Evolutionary conservation across 306 rosid species (phyloP), one percentile per base, ranked within the genome.

Genomic region (Carpinus fangiana): DNA sequence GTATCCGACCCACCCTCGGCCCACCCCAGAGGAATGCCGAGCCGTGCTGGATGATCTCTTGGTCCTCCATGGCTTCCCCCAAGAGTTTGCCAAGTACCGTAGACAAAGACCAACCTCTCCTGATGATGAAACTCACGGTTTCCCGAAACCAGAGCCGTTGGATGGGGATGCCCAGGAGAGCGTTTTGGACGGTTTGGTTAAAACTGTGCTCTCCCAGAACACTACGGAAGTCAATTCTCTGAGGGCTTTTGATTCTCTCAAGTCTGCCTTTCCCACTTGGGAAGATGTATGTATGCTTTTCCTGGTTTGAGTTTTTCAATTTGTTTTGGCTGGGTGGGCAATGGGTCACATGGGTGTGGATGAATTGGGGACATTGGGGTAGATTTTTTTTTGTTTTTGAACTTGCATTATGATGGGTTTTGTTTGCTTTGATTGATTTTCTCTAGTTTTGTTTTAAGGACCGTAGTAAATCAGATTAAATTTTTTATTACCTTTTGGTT

Each of bases 111-210:
- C 55, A 55, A 28, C 48, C 5, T 56, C 75, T 69, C 20, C 81
- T 45, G 43, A 7, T 5, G 78, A 53, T 75, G 72, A 69, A 64
- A 9, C 38, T 20, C 4, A 1, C 8, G 75, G 55, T 23, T 73
- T 6, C 73, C 53, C 64, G 55, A 77, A 82, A 17, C 67, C 79
- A n/a, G 88, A 78, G 18, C 59, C 70, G 12, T 73, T 79, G 5
- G 80, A 77, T 21, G 54, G 31, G 47, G 74, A 66, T 16, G 74
- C 9, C 54, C 65, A 85, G 41, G 91, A 90, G 87, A 86, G 73
- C 52, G 94, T 94, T 72, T 90, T 94, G 76, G 98, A 94, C 78
- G 95, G 98, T 46, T 78, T 94, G 64, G 90, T 94, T 75, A 90
- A 85, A 70, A 94, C 93, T 43, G 87, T 94, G 77, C 89, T 94